A percentile compares a stretch with the other conserved stretches of the same genome.
Conservation (phyloP, 2,329 filamentous ascomycete genomes). For the Xylariaceae sp. region DNA sequence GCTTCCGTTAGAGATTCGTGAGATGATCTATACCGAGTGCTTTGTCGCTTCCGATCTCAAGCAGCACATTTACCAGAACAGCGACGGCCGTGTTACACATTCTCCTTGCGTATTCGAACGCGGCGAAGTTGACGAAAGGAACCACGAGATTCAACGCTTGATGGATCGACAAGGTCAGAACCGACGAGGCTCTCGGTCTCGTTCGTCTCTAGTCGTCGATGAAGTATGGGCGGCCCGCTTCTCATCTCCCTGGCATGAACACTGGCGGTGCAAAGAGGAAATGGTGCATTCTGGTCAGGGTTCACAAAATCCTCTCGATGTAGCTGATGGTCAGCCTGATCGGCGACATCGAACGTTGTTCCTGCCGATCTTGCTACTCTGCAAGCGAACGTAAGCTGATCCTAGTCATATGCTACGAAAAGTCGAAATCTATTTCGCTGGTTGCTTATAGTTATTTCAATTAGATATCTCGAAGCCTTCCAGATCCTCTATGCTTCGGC, state of each 20-base stretch:
- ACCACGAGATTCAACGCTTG: conserved; percentile 17
- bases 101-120: conserved; percentile 17
- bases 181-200: conserved; percentile 9
- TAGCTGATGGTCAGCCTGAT: neutral
- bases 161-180: conserved; percentile 4
- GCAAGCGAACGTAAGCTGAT: conserved; percentile 19
- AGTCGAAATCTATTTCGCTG: neutral
- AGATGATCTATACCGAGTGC: conserved; percentile 23
- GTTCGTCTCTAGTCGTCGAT: conserved; percentile 9
- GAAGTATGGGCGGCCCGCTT: conserved; percentile 18
- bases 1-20: conserved; percentile 20
- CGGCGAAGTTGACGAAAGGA: conserved; percentile 14
- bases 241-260: conserved; percentile 20
- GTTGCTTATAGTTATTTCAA: neutral
- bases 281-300: conserved; percentile 7
- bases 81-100: conserved; percentile 14
- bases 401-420: neutral
- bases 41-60: conserved; percentile 19
- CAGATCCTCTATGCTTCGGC: conserved; percentile 16
- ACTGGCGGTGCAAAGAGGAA: conserved; percentile 24
- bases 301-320: too few species aligned
- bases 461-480: conserved; percentile 18
- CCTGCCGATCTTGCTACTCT: conserved; percentile 17
- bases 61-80: conserved; percentile 19
- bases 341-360: conserved; percentile 12